Conservation (phyloP, 768 basidiomycete genomes). For the Boletus patriciae region DNA sequence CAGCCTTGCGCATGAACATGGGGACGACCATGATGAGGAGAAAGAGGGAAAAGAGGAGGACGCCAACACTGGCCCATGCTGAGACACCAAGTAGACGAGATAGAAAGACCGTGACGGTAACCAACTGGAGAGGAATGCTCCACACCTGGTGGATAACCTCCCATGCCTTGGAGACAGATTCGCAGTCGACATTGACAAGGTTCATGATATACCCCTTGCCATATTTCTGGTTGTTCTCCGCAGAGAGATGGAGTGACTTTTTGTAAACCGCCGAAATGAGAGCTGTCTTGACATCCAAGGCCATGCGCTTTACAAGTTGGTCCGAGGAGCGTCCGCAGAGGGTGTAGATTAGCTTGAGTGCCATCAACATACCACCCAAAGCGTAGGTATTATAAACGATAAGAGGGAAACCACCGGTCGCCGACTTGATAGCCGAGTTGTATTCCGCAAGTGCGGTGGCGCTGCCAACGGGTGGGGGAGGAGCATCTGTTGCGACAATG, state of each 20-base stretch:
- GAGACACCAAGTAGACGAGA: conserved; percentile 31
- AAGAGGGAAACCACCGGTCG: conserved; percentile 33
- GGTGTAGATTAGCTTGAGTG: conserved; percentile 24
- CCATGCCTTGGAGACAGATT: conserved; percentile 32
- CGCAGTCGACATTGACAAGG: conserved; percentile 32
- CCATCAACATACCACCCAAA: conserved; percentile 25
- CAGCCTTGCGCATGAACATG: conserved; percentile 33
- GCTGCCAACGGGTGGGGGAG: conserved; percentile 17
- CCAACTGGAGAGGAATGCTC: conserved; percentile 30
- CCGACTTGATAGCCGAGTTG: conserved; percentile 16
- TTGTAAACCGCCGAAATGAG: conserved; percentile 33
- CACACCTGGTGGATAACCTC: conserved; percentile 28
- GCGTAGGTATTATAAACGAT: conserved; percentile 27
- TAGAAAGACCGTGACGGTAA: conserved; percentile 21
- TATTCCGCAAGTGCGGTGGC: conserved; percentile 24
- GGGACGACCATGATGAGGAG: conserved; percentile 32
- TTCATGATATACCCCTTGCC: conserved; percentile 31
- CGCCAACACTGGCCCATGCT: conserved; percentile 31
- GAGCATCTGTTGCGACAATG: conserved; percentile 25
- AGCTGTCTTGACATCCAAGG: conserved; percentile 30
- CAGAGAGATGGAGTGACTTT: conserved; percentile 30
- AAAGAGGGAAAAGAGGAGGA: conserved; percentile 24
- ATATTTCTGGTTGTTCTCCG: conserved; percentile 27
- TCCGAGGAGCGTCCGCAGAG: conserved; percentile 31
- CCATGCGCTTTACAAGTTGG: conserved; percentile 31